These are phyloP conservation scores for Monosporascus sp. DNA, from an alignment of 2,329 filamentous ascomycete species.

Conservation along the genomic window DNA sequence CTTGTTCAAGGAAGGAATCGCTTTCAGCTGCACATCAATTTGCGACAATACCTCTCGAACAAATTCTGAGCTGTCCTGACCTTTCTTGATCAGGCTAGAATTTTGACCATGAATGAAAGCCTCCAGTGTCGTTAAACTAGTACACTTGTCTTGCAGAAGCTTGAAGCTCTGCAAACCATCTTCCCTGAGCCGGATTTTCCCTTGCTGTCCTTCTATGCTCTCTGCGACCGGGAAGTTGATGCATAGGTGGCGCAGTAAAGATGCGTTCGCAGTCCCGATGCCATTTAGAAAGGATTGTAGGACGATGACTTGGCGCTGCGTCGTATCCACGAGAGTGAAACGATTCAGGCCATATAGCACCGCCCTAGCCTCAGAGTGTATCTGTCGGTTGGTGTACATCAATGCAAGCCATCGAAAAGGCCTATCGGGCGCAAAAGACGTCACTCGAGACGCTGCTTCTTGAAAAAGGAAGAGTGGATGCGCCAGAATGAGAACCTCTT, in stretches of 20 bases:
- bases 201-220: neutral
- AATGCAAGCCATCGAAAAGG: neutral
- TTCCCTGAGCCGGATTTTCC: neutral
- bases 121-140: neutral
- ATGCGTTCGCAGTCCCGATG: neutral
- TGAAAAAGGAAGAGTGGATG: neutral
- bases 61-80: neutral
- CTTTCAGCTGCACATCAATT: constrained; percentile 6
- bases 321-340: neutral
- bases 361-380: neutral
- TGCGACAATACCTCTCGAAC: neutral
- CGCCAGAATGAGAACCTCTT: neutral
- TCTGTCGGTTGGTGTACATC: neutral
- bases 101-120: neutral
- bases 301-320: neutral
- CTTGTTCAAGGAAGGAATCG: constrained; percentile 7
- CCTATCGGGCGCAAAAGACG: neutral
- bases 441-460: neutral
- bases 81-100: constrained; percentile 1
- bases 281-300: neutral
- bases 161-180: neutral
- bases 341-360: neutral
- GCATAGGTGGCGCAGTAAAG: neutral
- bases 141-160: neutral
- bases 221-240: neutral